Evolutionary conservation across 768 basidiomycete genomes (phyloP).

Genomic region (Leccinum disarticulatum): DNA sequence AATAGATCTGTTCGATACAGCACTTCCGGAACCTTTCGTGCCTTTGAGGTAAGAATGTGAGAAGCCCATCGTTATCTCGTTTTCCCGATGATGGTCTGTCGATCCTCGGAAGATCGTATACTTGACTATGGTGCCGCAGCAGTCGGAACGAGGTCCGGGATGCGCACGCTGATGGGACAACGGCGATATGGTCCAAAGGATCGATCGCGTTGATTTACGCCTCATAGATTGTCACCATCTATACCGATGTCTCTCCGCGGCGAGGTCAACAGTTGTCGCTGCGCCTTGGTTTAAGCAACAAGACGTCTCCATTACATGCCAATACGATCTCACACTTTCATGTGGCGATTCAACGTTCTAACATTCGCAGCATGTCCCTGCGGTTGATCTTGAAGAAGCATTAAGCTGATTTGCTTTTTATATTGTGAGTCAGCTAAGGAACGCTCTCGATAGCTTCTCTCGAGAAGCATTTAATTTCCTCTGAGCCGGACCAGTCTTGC

Average conservation of each 20-base stretch:
- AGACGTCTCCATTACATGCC: background rate
- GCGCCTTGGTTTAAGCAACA: background rate
- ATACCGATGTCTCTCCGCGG: background rate
- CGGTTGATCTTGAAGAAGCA: background rate
- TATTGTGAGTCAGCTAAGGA: background rate
- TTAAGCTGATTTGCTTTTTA: background rate
- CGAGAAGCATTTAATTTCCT: background rate
- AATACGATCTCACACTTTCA: background rate
- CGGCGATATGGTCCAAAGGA: background rate
- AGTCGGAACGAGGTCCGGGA: constrained; percentile 1
- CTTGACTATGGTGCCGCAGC: background rate
- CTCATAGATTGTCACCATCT: background rate
- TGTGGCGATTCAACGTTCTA: background rate
- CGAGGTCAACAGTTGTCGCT: background rate
- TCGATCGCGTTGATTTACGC: constrained; percentile 3
- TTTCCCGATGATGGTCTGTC: constrained; percentile 7
- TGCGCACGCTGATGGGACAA: background rate
- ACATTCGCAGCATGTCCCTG: background rate
- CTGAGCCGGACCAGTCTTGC: background rate
- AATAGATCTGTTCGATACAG: constrained; percentile 11
- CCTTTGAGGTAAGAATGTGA: background rate
- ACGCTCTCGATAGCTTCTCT: background rate
- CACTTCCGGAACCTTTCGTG: background rate
- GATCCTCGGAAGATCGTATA: constrained; percentile 10
- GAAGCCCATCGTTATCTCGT: background rate